Evolutionary conservation across 2,329 filamentous ascomycete genomes (phyloP).

Genomic region (Phialocephala subalpina): DNA sequence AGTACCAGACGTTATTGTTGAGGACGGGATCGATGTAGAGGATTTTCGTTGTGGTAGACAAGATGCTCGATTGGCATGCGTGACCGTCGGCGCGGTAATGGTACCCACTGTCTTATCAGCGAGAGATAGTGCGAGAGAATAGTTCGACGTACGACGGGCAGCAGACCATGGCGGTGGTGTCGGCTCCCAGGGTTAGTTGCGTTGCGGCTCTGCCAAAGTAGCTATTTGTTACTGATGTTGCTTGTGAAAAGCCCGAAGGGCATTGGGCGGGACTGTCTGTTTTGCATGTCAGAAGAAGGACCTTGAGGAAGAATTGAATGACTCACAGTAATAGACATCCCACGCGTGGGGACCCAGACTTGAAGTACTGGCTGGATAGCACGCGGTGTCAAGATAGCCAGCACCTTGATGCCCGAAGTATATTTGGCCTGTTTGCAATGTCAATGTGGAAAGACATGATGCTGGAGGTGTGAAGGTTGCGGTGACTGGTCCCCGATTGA

Average conservation of each 20-base stretch:
- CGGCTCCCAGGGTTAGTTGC: slow-evolving; percentile 3
- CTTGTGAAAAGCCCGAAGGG: slow-evolving; percentile 13
- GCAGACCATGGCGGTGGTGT: slow-evolving; percentile 18
- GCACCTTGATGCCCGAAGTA: slow-evolving; percentile 16
- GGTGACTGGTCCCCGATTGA: slow-evolving; percentile 20
- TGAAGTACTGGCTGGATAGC: slow-evolving; percentile 15
- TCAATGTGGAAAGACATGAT: slow-evolving; percentile 26
- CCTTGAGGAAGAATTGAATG: not conserved
- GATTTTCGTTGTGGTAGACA: slow-evolving; percentile 7
- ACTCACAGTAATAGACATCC: slow-evolving; percentile 25
- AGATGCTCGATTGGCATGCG: slow-evolving; percentile 9
- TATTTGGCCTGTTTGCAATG: not conserved
- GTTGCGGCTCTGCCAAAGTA: slow-evolving; percentile 1
- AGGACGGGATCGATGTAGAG: slow-evolving; percentile 10
- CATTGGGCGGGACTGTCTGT: slow-evolving; percentile 19
- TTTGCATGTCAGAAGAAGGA: not conserved
- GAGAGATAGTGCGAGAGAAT: not conserved
- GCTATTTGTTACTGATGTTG: slow-evolving; percentile 1
- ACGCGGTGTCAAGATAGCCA: slow-evolving; percentile 15
- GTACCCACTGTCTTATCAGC: not conserved
- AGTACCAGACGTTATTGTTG: slow-evolving; percentile 6
- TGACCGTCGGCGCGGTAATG: not conserved
- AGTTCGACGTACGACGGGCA: slow-evolving; percentile 15
- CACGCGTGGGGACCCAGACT: not conserved
- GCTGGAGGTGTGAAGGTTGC: slow-evolving; percentile 15